Evolutionary conservation across 2,329 filamentous ascomycete species (phyloP).

Genomic region (Cadophora sp.): DNA sequence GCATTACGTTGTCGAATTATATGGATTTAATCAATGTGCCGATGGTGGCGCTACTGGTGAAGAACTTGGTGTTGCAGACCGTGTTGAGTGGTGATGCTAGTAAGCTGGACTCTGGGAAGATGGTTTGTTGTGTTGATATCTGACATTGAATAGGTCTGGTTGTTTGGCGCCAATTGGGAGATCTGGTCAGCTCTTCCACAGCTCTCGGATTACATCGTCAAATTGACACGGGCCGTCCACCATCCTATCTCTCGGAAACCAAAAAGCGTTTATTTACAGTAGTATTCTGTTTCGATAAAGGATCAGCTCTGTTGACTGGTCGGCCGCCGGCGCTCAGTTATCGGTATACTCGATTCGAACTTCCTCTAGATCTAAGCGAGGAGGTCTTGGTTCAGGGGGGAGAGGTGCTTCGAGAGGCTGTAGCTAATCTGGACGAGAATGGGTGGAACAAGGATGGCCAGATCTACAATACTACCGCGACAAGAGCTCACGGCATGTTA

Average conservation of each 20-base stretch:
- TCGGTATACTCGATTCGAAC: slow-evolving; percentile 59
- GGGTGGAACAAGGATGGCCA: slow-evolving; percentile 59
- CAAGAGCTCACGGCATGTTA: slow-evolving; percentile 54
- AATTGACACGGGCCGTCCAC: slow-evolving; percentile 26
- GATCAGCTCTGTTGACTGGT: slow-evolving; percentile 57
- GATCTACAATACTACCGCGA: slow-evolving; percentile 52
- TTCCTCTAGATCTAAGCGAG: slow-evolving; percentile 61
- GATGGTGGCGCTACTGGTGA: slow-evolving; percentile 47
- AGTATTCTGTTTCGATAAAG: slow-evolving; percentile 56
- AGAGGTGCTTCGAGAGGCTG: slow-evolving; percentile 47
- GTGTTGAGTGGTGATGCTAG: slow-evolving; percentile 50
- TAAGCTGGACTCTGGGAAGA: slow-evolving; percentile 36
- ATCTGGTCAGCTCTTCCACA: slow-evolving; percentile 45
- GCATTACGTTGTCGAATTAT: slow-evolving; percentile 46
- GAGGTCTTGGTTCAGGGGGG: slow-evolving; percentile 53
- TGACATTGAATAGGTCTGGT: slow-evolving; percentile 43
- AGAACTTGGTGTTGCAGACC: slow-evolving; percentile 47
- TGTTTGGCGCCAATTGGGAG: slow-evolving; percentile 48
- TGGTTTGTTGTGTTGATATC: not conserved
- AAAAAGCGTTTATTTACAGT: slow-evolving; percentile 46
- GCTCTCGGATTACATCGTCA: slow-evolving; percentile 42
- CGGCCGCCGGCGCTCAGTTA: slow-evolving; percentile 59
- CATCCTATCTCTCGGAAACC: slow-evolving; percentile 47
- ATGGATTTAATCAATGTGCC: slow-evolving; percentile 48
- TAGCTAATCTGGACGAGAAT: slow-evolving; percentile 51